Conservation (phyloP, 2,329 filamentous ascomycete genomes). For the Sclerotinia nivalis region DNA sequence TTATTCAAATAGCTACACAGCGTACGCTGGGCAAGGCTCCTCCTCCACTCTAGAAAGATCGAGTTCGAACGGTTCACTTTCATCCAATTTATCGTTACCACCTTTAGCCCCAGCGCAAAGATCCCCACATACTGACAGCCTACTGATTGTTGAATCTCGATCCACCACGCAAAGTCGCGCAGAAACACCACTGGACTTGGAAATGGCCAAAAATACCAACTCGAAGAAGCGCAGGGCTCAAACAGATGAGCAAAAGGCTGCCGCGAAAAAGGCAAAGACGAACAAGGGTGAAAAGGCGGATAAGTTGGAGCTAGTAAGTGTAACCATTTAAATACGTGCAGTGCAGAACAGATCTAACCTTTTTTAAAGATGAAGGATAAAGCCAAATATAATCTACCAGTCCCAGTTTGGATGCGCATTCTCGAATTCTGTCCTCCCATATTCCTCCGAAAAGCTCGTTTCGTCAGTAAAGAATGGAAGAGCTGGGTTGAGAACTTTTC, state of each 20-base stretch:
- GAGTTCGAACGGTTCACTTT: conserved; percentile 5
- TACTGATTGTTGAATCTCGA: conserved; percentile 22
- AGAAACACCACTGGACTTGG: conserved; percentile 13
- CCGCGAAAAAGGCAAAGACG: conserved; percentile 27
- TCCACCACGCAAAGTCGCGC: conserved; percentile 20
- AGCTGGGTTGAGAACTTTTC: conserved; percentile 31
- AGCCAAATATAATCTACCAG: conserved; percentile 27
- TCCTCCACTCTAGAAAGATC: conserved; percentile 8
- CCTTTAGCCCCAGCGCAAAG: conserved; percentile 12
- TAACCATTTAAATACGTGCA: background rate
- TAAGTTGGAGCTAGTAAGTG: conserved; percentile 32
- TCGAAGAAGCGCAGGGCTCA: conserved; percentile 28
- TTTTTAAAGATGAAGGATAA: conserved; percentile 22
- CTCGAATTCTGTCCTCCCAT: conserved; percentile 39
- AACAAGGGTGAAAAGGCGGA: conserved; percentile 26
- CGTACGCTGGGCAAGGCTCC: background rate
- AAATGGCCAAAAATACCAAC: conserved; percentile 15
- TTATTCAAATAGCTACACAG: background rate
- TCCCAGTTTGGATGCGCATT: conserved; percentile 38
- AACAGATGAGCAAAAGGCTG: conserved; percentile 6
- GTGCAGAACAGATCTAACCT: conserved; percentile 22
- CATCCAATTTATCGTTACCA: conserved; percentile 6
- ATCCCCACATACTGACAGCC: conserved; percentile 4
- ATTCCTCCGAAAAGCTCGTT: conserved; percentile 38
- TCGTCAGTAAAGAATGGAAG: conserved; percentile 32